Evolutionary conservation across 1,284 basidiomycete genomes (phyloP).

Genomic region (Porogramme epimiltina): DNA sequence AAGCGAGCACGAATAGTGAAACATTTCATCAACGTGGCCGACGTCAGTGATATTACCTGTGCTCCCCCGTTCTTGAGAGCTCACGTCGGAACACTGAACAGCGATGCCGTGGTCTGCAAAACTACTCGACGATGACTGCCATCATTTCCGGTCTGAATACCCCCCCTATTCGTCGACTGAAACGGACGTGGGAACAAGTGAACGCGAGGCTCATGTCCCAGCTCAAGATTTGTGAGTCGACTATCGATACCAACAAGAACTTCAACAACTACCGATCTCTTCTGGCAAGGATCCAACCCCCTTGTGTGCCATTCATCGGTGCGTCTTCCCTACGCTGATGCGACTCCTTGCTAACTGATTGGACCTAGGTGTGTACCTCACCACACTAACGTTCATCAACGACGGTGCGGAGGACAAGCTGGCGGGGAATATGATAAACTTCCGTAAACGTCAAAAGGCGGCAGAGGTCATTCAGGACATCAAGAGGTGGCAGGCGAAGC

Average conservation of each 20-base stretch:
- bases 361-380: slow-evolving; percentile 86
- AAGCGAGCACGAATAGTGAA: slow-evolving; percentile 84
- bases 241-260: slow-evolving; percentile 89
- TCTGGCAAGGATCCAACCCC: slow-evolving; percentile 85
- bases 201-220: slow-evolving; percentile 71
- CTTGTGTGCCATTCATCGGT: slow-evolving; percentile 98
- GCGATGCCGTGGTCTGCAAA: slow-evolving; percentile 90
- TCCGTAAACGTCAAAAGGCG: slow-evolving; percentile 91
- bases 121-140: slow-evolving; percentile 95
- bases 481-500: slow-evolving; percentile 90
- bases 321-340: slow-evolving; percentile 27
- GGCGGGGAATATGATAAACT: slow-evolving; percentile 87
- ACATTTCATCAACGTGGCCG: slow-evolving; percentile 92
- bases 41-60: slow-evolving; percentile 57
- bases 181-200: slow-evolving; percentile 95
- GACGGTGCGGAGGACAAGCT: slow-evolving; percentile 95
- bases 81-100: slow-evolving; percentile 34
- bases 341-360: background rate
- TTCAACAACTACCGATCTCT: slow-evolving; percentile 91
- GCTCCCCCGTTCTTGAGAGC: background rate
- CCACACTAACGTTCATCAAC: slow-evolving; percentile 95
- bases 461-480: slow-evolving; percentile 97
- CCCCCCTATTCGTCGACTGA: slow-evolving; percentile 89
- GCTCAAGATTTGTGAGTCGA: slow-evolving; percentile 74
- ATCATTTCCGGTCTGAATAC: slow-evolving; percentile 96